Conservation (phyloP, 352 stramenopile species). For the Phytopythium ostracodes region DNA sequence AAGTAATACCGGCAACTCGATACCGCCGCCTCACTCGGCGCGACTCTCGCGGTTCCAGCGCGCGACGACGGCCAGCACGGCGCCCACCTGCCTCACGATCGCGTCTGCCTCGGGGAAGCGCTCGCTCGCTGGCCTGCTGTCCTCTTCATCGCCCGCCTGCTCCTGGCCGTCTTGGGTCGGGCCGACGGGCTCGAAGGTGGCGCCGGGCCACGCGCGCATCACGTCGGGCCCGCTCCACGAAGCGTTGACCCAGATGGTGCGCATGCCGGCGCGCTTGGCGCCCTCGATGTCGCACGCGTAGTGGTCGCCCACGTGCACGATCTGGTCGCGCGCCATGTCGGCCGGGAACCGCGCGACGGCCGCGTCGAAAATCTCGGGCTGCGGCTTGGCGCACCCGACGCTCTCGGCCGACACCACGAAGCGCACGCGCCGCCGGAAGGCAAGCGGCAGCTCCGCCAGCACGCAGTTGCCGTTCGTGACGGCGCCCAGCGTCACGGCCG, state of each 20-base stretch:
- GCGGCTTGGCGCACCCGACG: conserved; percentile 44
- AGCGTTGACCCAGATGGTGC: conserved; percentile 65
- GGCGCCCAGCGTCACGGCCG: conserved; percentile 28
- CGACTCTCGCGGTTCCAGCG: conserved; percentile 36
- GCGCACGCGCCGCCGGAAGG: conserved; percentile 35
- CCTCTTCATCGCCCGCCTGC: not conserved
- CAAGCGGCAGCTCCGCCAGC: conserved; percentile 33
- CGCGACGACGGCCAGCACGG: conserved; percentile 35
- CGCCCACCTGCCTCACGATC: conserved; percentile 49
- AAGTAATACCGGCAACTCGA: too few species aligned
- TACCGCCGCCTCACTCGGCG: too few species aligned
- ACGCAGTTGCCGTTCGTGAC: conserved; percentile 81
- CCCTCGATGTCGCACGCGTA: conserved; percentile 68
- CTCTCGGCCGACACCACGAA: conserved; percentile 57
- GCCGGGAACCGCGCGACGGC: conserved; percentile 35
- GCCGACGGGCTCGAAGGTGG: conserved; percentile 1
- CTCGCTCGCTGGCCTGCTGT: not conserved
- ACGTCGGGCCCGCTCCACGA: conserved; percentile 36
- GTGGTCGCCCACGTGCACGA: conserved; percentile 76
- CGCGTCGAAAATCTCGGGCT: conserved; percentile 48
- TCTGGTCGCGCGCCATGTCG: conserved; percentile 22
- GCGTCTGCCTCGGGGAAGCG: conserved; percentile 43
- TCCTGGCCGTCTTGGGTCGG: conserved; percentile 5
- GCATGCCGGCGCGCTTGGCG: conserved; percentile 53
- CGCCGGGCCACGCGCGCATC: conserved; percentile 14